These are phyloP conservation scores for Lactarius hatsudake DNA, from an alignment of 768 basidiomycete genomes.

Conservation along the genomic window DNA sequence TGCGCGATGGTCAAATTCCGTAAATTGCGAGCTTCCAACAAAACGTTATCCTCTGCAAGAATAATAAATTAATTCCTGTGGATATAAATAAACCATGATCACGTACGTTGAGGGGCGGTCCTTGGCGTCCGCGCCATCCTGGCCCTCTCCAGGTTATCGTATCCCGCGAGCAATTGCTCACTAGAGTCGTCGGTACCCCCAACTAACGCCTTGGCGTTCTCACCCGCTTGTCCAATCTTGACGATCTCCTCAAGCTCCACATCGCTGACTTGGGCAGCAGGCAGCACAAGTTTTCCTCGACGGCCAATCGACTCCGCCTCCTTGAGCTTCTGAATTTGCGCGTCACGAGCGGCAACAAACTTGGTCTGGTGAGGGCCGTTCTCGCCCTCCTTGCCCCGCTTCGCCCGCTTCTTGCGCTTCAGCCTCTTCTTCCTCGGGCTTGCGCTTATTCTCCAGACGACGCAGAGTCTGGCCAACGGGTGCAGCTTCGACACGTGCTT, in stretches of 20 bases:
- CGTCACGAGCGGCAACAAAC: slow-evolving; percentile 95
- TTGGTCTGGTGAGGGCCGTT: slow-evolving; percentile 74
- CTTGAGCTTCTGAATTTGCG: slow-evolving; percentile 96
- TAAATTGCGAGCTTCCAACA: slow-evolving; percentile 93
- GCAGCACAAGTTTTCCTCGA: slow-evolving; percentile 78
- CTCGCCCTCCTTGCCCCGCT: slow-evolving; percentile 69
- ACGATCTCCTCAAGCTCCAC: slow-evolving; percentile 95
- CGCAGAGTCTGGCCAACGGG: slow-evolving; percentile 90
- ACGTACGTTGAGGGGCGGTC: slow-evolving; percentile 83
- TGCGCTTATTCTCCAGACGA: slow-evolving; percentile 93
- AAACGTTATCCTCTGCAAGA: slow-evolving; percentile 85
- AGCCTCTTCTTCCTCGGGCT: slow-evolving; percentile 89
- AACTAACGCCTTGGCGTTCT: slow-evolving; percentile 83
- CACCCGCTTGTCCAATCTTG: slow-evolving; percentile 93
- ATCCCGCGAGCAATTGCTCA: slow-evolving; percentile 85
- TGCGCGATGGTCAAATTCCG: slow-evolving; percentile 91
- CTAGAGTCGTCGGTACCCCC: slow-evolving; percentile 81
- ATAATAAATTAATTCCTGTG: slow-evolving; percentile 15
- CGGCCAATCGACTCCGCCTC: slow-evolving; percentile 95
- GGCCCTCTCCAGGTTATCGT: slow-evolving; percentile 85
- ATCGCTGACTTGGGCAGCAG: slow-evolving; percentile 91
- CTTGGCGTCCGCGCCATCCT: slow-evolving; percentile 92
- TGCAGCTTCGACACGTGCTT: slow-evolving; percentile 79
- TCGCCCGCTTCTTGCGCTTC: slow-evolving; percentile 91
- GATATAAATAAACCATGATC: not conserved